A percentile compares a stretch with the other conserved stretches of the same genome.
These are phyloP conservation scores for Streptanthus diversifolius DNA, from an alignment of 345 rosid species.

Conservation along the genomic window DNA sequence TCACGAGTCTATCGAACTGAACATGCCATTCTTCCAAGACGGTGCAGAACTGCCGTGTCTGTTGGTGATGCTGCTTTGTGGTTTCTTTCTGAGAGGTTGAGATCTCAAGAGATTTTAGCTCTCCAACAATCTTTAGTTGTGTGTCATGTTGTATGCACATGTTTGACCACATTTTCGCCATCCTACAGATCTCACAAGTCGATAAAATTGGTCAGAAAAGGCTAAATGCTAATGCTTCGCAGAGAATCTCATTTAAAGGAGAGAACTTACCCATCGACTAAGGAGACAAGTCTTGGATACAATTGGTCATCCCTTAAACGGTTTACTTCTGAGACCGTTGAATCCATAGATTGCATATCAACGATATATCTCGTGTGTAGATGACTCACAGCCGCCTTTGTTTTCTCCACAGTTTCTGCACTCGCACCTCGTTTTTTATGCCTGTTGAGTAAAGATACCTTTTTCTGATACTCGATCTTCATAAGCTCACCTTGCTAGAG, in stretches of 20 bases:
- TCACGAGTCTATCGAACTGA: conserved; percentile 66
- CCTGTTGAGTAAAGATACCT: conserved; percentile 63
- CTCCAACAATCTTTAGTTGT: conserved; percentile 60
- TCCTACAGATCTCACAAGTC: conserved; percentile 41
- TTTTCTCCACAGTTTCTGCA: conserved; percentile 83
- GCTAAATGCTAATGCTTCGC: neutral
- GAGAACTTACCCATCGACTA: conserved; percentile 69
- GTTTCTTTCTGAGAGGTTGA: conserved; percentile 64
- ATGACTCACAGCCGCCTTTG: conserved; percentile 90
- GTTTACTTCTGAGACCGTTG: conserved; percentile 85
- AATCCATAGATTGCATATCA: conserved; percentile 99
- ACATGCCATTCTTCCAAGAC: conserved; percentile 68
- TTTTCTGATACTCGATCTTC: conserved; percentile 91
- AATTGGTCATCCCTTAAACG: conserved; percentile 80
- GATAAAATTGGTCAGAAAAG: neutral
- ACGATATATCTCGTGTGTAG: conserved; percentile 88
- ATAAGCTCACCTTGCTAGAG: conserved; percentile 87
- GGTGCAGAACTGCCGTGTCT: conserved; percentile 57
- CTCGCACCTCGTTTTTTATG: conserved; percentile 75
- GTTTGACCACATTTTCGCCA: conserved; percentile 86
- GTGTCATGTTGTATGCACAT: conserved; percentile 65
- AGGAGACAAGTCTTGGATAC: conserved; percentile 72
- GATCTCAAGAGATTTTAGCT: conserved; percentile 64
- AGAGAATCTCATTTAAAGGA: neutral
- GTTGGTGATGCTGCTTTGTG: conserved; percentile 66